Percentiles rank a stretch among this genome's conserved stretches.
Conservation (phyloP, 257 asterid genomes). For the Parsonsia alboflavescens region DNA sequence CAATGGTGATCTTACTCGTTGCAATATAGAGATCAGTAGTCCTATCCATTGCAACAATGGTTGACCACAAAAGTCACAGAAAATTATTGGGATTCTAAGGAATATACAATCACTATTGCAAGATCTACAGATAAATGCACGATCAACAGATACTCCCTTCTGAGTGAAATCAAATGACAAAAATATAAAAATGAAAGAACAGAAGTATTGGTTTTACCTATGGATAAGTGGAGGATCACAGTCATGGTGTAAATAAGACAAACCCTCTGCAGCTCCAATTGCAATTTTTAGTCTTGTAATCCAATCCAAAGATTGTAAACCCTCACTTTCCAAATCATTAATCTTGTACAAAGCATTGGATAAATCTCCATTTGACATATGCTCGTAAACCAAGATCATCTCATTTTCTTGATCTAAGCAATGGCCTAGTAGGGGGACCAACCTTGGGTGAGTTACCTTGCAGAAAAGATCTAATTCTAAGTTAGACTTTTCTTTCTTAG, state of each 20-base stretch:
- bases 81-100: not conserved
- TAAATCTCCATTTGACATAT: constrained; percentile 60
- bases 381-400: constrained; percentile 54
- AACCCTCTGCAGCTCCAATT: constrained; percentile 67
- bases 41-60: not conserved
- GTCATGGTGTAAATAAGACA: constrained; percentile 62
- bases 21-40: not conserved
- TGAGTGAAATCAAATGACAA: not conserved
- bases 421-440: constrained; percentile 62
- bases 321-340: constrained; percentile 28
- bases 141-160: not conserved
- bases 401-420: constrained; percentile 55
- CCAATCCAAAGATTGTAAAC: constrained; percentile 69
- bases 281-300: constrained; percentile 75
- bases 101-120: not conserved
- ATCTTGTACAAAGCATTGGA: constrained; percentile 40
- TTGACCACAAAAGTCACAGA: not conserved
- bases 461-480: constrained; percentile 39
- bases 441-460: constrained; percentile 40
- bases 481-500: constrained; percentile 31
- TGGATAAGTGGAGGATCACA: constrained; percentile 69
- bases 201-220: constrained; percentile 36
- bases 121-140: not conserved
- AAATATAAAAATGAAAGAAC: not conserved
- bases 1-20: not conserved